Evolutionary conservation across 106 monocot genomes (phyloP).

Genomic region (Allium fistulosum): DNA sequence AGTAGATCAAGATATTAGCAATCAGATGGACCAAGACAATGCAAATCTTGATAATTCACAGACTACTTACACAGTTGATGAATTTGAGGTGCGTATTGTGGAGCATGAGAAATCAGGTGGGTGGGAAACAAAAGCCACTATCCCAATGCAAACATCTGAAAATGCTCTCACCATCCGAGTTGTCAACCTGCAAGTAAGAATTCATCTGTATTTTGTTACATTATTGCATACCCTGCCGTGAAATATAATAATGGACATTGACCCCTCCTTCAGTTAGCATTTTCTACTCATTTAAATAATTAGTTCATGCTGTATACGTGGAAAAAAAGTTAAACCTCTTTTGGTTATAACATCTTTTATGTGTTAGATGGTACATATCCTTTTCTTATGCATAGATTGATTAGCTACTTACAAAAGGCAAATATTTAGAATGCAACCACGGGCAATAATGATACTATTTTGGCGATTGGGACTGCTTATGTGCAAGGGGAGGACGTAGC

Average conservation of each 20-base stretch:
- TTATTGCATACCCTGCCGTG: too few relatives aligned
- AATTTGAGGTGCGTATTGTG: slow-evolving; percentile 91
- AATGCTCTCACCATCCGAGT: slow-evolving; percentile 88
- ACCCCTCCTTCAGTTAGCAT: too few relatives aligned
- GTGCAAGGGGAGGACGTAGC: slow-evolving; percentile 94
- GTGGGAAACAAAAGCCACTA: slow-evolving; percentile 77
- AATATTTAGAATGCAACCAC: slow-evolving; percentile 65
- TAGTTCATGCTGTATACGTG: too few relatives aligned
- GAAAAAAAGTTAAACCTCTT: too few relatives aligned
- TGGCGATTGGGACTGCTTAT: slow-evolving; percentile 94
- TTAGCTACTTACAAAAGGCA: too few relatives aligned
- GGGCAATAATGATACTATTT: slow-evolving; percentile 77
- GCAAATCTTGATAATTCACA: slow-evolving; percentile 40
- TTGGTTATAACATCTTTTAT: too few relatives aligned
- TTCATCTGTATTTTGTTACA: not conserved
- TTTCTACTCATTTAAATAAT: too few relatives aligned
- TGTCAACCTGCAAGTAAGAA: slow-evolving; percentile 73
- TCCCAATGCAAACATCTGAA: slow-evolving; percentile 87
- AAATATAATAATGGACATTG: too few relatives aligned
- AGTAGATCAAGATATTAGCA: slow-evolving; percentile 63
- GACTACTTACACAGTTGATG: slow-evolving; percentile 68
- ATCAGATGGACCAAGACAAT: slow-evolving; percentile 55
- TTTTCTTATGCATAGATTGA: too few relatives aligned
- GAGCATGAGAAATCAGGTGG: slow-evolving; percentile 77
- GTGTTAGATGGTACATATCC: too few relatives aligned